Evolutionary conservation across 148 eudicot genomes (phyloP), one percentile per base, ranked within the genome.

Genomic region (Camellia granthamiana): DNA sequence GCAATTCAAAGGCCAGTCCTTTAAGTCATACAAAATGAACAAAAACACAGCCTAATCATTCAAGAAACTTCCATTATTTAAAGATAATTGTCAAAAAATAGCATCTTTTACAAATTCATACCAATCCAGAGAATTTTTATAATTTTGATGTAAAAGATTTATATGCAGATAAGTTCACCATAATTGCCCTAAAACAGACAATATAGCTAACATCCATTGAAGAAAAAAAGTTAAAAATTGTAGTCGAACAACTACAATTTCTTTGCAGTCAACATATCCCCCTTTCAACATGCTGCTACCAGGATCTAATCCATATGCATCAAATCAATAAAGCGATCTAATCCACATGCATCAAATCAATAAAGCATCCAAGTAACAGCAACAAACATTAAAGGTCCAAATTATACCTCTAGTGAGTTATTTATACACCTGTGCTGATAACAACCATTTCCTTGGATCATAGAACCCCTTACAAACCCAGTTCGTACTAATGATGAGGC

Each of bases 371-470:
- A 69, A 46, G 12, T 9, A 44, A 62, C 62, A 73, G 65, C 42
- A 68, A 79, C 16, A 70, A 43, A 49, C 9, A 19, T 46, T 21
- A 3, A 77, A 42, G 7, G 49, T 60, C 60, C 64, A 43, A 78
- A 74, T 6, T 79, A 77, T 92, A 93, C 99, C 99, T 95, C 94
- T 73, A 95, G 79, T 18, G 92, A 85, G 78, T 84, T 84, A 86
- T 93, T 90, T 77, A 88, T 54, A 84, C 99, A 96, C 82, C 93
- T 88, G 82, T 96, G 99, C 84, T 91, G 93, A 83, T 96, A 96
- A 84, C 99, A 96, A 84, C 99, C 99, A 85, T 96, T 96, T 84
- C 99, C 99, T 83, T 96, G 99, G 62, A 91, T 87, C 16, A 88
- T 85, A 58, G 99, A 92, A 74, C 97, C 99, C 81, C 99, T 90